Evolutionary conservation across 345 rosid species (phyloP).

Genomic region (Aegle marmelos): DNA sequence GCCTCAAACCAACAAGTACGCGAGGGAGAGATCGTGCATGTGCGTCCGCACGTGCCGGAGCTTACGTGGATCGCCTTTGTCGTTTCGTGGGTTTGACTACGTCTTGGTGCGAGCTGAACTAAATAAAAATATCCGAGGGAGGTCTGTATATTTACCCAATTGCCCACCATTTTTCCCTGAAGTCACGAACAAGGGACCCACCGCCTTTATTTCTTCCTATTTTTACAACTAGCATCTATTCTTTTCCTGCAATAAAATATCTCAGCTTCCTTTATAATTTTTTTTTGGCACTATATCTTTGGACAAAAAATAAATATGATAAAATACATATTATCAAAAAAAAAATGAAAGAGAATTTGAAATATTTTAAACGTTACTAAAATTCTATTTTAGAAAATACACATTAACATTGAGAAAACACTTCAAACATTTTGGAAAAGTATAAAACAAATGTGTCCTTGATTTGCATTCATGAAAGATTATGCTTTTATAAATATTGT

Average conservation of each 20-base stretch:
- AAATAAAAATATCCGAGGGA: neutral
- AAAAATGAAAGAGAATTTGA: too few relatives aligned
- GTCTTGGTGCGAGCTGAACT: neutral
- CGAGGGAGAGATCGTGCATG: neutral
- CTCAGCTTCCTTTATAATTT: neutral
- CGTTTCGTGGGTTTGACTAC: constrained; percentile 13
- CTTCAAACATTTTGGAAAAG: too few relatives aligned
- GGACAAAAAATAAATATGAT: neutral
- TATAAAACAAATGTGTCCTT: too few relatives aligned
- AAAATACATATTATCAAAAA: too few relatives aligned
- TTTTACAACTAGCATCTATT: neutral
- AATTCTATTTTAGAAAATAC: too few relatives aligned
- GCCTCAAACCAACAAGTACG: neutral
- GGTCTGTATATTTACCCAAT: neutral
- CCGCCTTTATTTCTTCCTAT: neutral
- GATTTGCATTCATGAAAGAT: too few relatives aligned
- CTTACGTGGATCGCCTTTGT: constrained; percentile 3
- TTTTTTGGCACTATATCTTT: neutral
- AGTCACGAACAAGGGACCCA: neutral
- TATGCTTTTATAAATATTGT: too few relatives aligned
- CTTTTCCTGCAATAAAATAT: neutral
- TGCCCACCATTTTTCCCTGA: neutral
- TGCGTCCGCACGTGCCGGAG: constrained; percentile 6
- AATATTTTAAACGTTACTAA: too few relatives aligned
- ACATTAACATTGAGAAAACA: too few relatives aligned